A percentile compares a stretch with the other conserved stretches of the same genome.
Conservation (phyloP, 495 filamentous ascomycete species). For the Terfezia boudieri region DNA sequence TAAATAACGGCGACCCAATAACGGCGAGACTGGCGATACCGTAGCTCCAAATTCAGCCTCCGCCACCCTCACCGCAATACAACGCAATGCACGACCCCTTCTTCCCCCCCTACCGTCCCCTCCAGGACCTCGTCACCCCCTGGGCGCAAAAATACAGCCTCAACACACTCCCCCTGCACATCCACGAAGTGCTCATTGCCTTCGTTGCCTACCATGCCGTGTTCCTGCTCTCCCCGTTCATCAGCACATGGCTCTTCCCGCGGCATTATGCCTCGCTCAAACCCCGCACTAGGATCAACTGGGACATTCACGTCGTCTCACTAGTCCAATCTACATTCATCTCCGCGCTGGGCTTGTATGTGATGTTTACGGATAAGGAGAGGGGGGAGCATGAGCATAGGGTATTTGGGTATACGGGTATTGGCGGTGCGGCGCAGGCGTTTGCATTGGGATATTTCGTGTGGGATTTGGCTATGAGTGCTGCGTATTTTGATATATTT, state of each 20-base stretch:
- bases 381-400: slow-evolving; percentile 42
- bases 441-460: slow-evolving; percentile 88
- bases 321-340: slow-evolving; percentile 71
- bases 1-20: too few species aligned
- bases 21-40: too few species aligned
- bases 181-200: slow-evolving; percentile 67
- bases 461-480: slow-evolving; percentile 68
- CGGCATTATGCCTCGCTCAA: slow-evolving; percentile 43
- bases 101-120: slow-evolving; percentile 31
- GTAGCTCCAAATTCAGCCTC: too few species aligned
- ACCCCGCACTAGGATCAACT: slow-evolving; percentile 56
- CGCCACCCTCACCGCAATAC: background rate
- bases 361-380: slow-evolving; percentile 60
- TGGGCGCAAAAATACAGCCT: slow-evolving; percentile 37
- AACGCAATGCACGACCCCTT: slow-evolving; percentile 47
- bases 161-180: slow-evolving; percentile 54
- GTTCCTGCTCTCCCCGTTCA: slow-evolving; percentile 44
- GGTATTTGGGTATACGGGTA: slow-evolving; percentile 78
- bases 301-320: slow-evolving; percentile 92
- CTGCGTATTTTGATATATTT: slow-evolving; percentile 52
- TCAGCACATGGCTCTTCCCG: slow-evolving; percentile 53
- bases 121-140: slow-evolving; percentile 27
- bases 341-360: slow-evolving; percentile 54
- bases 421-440: slow-evolving; percentile 58
- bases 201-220: slow-evolving; percentile 59